phyloP scores from a whole-genome alignment of 306 rosid species.

The Carpinus viminea region DNA sequence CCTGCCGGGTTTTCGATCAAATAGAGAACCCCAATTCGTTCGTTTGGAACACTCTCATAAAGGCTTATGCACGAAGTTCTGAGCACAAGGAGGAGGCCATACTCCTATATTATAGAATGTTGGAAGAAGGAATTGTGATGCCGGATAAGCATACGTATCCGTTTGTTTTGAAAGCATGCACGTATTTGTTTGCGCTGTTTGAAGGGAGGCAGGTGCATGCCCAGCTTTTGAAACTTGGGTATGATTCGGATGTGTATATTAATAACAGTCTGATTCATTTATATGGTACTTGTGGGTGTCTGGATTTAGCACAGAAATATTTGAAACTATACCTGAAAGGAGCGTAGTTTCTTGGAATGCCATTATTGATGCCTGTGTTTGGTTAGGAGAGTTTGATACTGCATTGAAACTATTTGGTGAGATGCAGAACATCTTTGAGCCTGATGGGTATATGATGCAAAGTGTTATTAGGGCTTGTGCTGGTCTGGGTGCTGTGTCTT shows the following conservation, averaged over 20 bases:
- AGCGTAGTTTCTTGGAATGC: constrained; percentile 77
- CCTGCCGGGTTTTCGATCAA: constrained; percentile 53
- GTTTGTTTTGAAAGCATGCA: no score
- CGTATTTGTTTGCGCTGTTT: no score
- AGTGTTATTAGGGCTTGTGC: constrained; percentile 73
- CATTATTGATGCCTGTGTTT: constrained; percentile 62
- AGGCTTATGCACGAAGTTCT: constrained; percentile 68
- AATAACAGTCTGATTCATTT: no score
- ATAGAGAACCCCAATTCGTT: constrained; percentile 61
- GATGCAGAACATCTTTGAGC: constrained; percentile 59
- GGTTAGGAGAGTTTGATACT: constrained; percentile 48
- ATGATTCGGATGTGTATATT: no score
- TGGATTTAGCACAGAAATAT: constrained; percentile 61
- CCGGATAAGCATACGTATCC: no score
- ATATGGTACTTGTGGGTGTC: no score
- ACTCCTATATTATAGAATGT: no score
- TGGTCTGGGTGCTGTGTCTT: constrained; percentile 62
- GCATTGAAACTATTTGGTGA: constrained; percentile 55
- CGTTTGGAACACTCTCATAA: constrained; percentile 81
- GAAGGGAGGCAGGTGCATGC: no score
- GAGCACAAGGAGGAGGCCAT: no score
- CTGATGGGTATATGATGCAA: constrained; percentile 79
- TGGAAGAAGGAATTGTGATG: no score
- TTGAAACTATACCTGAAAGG: constrained; percentile 51
- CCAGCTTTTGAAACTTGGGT: no score